These are phyloP conservation scores for Mycena belliarum DNA, from an alignment of 768 basidiomycete genomes.

Conservation along the genomic window DNA sequence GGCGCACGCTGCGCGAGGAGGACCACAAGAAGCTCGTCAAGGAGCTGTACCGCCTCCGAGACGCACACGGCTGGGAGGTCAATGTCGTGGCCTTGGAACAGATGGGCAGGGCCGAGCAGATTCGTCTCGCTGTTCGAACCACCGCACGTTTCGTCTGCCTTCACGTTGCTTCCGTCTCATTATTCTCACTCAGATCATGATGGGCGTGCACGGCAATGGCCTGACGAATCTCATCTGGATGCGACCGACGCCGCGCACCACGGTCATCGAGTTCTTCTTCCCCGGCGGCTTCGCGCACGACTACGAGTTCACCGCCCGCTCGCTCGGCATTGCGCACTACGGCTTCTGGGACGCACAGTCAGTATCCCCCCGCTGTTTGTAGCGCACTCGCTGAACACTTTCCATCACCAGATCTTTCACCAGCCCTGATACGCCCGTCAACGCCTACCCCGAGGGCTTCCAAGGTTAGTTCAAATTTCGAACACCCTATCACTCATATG, in stretches of 20 bases:
- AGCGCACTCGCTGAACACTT: not conserved
- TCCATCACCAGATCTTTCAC: conserved; percentile 61
- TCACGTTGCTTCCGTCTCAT: not conserved
- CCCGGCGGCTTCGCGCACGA: conserved; percentile 84
- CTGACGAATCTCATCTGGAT: conserved; percentile 90
- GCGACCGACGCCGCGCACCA: conserved; percentile 78
- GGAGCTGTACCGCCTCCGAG: conserved; percentile 69
- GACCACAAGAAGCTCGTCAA: conserved; percentile 80
- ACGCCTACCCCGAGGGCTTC: conserved; percentile 85
- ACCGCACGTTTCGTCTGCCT: conserved; percentile 56
- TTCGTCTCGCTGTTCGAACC: conserved; percentile 77
- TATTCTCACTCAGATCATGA: conserved; percentile 68
- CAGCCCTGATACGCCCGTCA: conserved; percentile 66
- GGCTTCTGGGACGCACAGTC: conserved; percentile 81
- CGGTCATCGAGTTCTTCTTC: conserved; percentile 92
- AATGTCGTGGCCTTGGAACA: conserved; percentile 87
- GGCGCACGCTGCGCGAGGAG: conserved; percentile 74
- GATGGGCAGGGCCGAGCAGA: conserved; percentile 77
- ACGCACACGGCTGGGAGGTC: conserved; percentile 79
- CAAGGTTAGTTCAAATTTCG: conserved; percentile 36
- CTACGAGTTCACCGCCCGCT: conserved; percentile 72
- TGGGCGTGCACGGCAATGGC: conserved; percentile 94
- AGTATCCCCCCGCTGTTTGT: not conserved
- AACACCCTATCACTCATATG: not conserved
- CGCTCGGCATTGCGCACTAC: conserved; percentile 62